These are phyloP conservation scores for Sarocladium strictum DNA, from an alignment of 2,329 filamentous ascomycete genomes.

Conservation along the genomic window DNA sequence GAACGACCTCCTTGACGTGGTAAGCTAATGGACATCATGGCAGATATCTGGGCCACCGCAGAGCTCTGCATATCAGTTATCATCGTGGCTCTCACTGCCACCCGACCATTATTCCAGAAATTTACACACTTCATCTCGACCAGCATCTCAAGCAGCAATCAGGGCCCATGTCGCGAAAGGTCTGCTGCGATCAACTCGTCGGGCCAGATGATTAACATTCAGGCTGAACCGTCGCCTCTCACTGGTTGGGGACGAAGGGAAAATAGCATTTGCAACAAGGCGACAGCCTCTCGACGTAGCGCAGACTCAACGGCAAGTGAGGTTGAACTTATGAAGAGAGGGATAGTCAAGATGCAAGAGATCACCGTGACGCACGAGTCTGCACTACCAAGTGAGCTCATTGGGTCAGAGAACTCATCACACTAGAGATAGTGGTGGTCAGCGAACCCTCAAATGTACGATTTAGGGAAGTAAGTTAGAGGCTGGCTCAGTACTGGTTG, in stretches of 20 bases:
- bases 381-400: no score
- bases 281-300: background rate
- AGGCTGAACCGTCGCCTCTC: background rate
- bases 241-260: background rate
- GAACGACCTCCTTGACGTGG: background rate
- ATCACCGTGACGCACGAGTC: background rate
- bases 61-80: slow-evolving; percentile 16
- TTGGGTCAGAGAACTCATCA: no score
- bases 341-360: background rate
- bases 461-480: no score
- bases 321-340: background rate
- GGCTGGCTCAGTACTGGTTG: no score
- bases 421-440: no score
- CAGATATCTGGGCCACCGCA: slow-evolving; percentile 14
- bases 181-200: background rate
- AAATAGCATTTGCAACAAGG: background rate
- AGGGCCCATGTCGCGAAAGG: background rate
- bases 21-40: background rate
- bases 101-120: slow-evolving; percentile 12
- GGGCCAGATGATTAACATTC: background rate
- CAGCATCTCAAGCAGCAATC: background rate
- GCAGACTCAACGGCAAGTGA: background rate
- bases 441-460: no score
- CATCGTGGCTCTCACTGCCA: slow-evolving; percentile 13
- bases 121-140: slow-evolving; percentile 10